These are phyloP conservation scores for Talaromyces sp. DNA, from an alignment of 2,329 filamentous ascomycete species.

Conservation along the genomic window DNA sequence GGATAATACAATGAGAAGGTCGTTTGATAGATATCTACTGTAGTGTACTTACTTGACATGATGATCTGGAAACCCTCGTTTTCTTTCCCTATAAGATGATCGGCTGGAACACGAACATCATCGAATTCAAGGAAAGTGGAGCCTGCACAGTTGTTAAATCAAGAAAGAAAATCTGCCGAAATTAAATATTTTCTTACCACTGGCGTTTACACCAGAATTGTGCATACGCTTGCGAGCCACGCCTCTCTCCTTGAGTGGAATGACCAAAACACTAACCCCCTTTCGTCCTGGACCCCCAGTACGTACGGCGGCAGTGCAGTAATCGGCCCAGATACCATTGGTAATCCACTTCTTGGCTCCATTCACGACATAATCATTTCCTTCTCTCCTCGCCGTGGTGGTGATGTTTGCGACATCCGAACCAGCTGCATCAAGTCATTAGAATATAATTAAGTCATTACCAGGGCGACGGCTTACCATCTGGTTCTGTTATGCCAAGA, in stretches of 20 bases:
- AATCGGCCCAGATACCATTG: conserved; percentile 57
- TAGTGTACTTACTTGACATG: conserved; percentile 55
- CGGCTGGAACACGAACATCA: conserved; percentile 65
- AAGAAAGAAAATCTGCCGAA: background rate
- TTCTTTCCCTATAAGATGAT: conserved; percentile 66
- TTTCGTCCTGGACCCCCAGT: conserved; percentile 53
- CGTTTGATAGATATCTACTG: background rate
- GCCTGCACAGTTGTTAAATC: conserved; percentile 26
- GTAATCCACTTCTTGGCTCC: conserved; percentile 69
- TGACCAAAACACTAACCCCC: conserved; percentile 58
- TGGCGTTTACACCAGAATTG: conserved; percentile 65
- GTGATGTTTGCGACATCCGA: conserved; percentile 63
- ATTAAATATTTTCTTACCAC: conserved; percentile 41
- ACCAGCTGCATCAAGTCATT: conserved; percentile 40
- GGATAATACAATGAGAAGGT: background rate
- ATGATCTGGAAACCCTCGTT: conserved; percentile 68
- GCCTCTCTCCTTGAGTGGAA: conserved; percentile 51
- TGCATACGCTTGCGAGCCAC: conserved; percentile 49
- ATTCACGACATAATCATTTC: conserved; percentile 58
- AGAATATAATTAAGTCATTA: background rate
- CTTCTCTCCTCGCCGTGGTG: conserved; percentile 55
- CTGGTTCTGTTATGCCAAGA: conserved; percentile 63
- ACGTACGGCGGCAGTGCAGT: conserved; percentile 60
- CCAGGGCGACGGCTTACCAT: conserved; percentile 37
- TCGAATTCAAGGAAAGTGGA: conserved; percentile 66